A percentile compares a stretch with the other conserved stretches of the same genome.
Conservation (phyloP, 257 asterid genomes). For the Lycium ferocissimum region DNA sequence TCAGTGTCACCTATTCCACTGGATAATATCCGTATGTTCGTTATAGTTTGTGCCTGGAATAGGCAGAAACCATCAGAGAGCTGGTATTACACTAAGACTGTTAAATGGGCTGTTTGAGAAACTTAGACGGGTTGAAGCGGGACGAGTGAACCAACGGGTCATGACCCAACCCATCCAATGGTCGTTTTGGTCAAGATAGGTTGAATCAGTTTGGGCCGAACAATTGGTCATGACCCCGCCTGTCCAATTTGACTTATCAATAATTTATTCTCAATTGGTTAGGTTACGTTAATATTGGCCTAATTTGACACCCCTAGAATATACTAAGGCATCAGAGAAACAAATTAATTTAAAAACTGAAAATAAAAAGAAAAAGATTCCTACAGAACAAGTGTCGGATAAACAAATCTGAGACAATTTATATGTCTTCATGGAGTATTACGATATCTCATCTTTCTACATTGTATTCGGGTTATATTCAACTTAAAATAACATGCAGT, state of each 20-base stretch:
- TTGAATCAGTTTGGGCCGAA: not conserved
- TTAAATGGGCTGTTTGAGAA: not conserved
- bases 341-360: not conserved
- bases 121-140: not conserved
- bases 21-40: not conserved
- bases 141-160: not conserved
- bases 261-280: slow-evolving; percentile 4
- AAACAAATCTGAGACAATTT: not conserved
- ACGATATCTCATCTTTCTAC: slow-evolving; percentile 11
- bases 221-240: not conserved
- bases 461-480: not conserved
- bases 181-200: not conserved
- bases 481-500: not conserved
- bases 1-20: not conserved
- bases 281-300: not conserved
- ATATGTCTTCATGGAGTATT: not conserved
- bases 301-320: not conserved
- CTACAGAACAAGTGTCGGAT: not conserved
- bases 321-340: not conserved
- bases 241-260: slow-evolving; percentile 6
- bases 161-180: slow-evolving; percentile 15
- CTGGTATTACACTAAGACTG: not conserved
- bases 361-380: not conserved
- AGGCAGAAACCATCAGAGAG: not conserved
- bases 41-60: slow-evolving; percentile 13